These are phyloP conservation scores for Saccharomycopsis oosterbeekiorum DNA, from an alignment of 805 yeast species.

Conservation along the genomic window DNA sequence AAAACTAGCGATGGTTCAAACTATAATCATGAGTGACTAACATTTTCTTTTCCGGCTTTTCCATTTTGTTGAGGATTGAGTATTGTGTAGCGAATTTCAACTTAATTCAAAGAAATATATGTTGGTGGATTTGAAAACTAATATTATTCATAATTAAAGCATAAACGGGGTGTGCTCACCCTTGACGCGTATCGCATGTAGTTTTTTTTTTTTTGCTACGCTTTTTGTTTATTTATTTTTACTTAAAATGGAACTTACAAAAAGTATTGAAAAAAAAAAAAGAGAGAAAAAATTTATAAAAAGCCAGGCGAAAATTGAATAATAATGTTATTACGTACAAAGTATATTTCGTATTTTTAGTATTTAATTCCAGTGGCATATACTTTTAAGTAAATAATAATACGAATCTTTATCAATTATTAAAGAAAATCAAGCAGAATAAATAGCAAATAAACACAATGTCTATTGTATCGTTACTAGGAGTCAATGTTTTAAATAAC, in stretches of 20 bases:
- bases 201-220: background rate
- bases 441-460: constrained; percentile 27
- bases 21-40: no score
- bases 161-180: background rate
- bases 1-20: no score
- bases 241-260: background rate
- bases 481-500: constrained; percentile 85
- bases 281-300: background rate
- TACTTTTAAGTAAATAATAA: no score
- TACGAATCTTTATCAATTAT: background rate
- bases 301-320: background rate
- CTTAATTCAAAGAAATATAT: no score
- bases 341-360: no score
- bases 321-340: background rate
- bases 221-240: background rate
- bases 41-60: no score
- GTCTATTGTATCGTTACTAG: constrained; percentile 90
- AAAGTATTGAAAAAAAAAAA: background rate
- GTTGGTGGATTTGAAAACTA: no score
- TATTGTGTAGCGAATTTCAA: no score
- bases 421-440: background rate
- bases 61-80: no score
- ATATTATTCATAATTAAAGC: no score
- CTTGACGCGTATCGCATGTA: background rate
- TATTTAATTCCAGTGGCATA: no score